Base-by-base conservation (phyloP, 257 asterid species). In the Nyctanthes arbortristis region DNA sequence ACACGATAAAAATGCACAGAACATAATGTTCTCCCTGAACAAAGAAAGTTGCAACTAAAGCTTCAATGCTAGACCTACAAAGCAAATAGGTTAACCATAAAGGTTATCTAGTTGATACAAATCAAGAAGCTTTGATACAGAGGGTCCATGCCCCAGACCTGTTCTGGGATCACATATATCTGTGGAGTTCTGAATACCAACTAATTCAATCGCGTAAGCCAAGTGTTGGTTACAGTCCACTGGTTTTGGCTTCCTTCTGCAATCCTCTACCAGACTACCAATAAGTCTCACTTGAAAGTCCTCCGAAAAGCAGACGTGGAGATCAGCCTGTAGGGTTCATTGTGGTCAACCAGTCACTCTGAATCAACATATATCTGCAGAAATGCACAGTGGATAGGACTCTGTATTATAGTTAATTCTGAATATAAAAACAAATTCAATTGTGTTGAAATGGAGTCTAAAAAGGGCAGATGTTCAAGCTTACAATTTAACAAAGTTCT, bases 281-380 rank as follows among this genome's bases (percentile, higher is more conserved):
- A n/a, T n/a, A n/a, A n/a, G n/a, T n/a, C n/a, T n/a, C n/a, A n/a
- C n/a, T n/a, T n/a, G n/a, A n/a, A n/a, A 57, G 22, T 64, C 62
- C 66, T 61, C 34, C 40, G 36, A 47, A 32, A 57, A 20, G 39
- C 47, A 70, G 28, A 64, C 20, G 11, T 12, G 75, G 72, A 30
- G 69, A 57, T 22, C 39, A 36, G 68, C 69, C 71, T 74, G 74
- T 69, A 69, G 63, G 36, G 29, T 25, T 14, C 57, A 40, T 18
- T 28, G 24, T 32, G 2, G 20, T 12, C 18, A 29, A 20, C 39
- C 57, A 43, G 47, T 40, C 24, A 83, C 64, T 75, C 82, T 28
- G 71, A 80, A 74, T 80, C 85, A 12, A 83, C 84, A 60, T 80
- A 80, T 70, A 80, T 80, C 88, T 83, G 88, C 81, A 82, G 55